Base-by-base conservation (phyloP, 495 filamentous ascomycete species). In the Xylaria flabelliformis region DNA sequence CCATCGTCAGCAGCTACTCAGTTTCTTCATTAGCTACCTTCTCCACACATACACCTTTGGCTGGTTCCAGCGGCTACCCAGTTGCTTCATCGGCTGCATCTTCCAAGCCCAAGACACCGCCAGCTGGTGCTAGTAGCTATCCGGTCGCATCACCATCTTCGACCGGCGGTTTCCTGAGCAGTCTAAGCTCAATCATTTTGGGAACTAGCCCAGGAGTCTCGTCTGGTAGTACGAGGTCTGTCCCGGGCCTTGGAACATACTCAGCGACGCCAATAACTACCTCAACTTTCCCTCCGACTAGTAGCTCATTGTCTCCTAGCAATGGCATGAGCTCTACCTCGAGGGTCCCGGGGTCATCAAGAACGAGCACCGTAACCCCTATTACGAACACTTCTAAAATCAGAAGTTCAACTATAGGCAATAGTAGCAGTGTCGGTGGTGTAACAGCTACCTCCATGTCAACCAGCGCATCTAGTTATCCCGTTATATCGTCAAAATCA, bases 371-470 rank as follows among this genome's bases (percentile, higher is more conserved):
- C 41, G 63, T 44, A 19, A 62, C 67, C 41, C 44, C 32, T 29
- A 59, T 64, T 32, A 55, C 24, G 29, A 34, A 19, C 8, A 26
- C 63, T 1, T 71, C 76, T 42, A 29, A 7, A 5, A 53, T 65
- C 58, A 46, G 44, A n/a, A 75, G 72, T 48, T 65, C 64, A 29
- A 51, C 15, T 9, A 19, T 34, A 13, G 41, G 62, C n/a, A 63
- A 46, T 58, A 76, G 46, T 46, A 59, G 61, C 17, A 46, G 58
- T 26, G 19, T 24, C 4, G 64, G 67, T 55, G 39, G 51, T 39
- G 73, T 74, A 26, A 34, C 10, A 17, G 24, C 42, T 2, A 63
- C 34, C 26, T 87, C 85, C 70, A 87, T 85, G 42, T 90, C 88
- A 17, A 91, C 89, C 46, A 29, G 63, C 24, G 13, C 0, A 66